Evolutionary conservation across 495 filamentous ascomycete species (phyloP).

Genomic region (Penicillium tannophilum): DNA sequence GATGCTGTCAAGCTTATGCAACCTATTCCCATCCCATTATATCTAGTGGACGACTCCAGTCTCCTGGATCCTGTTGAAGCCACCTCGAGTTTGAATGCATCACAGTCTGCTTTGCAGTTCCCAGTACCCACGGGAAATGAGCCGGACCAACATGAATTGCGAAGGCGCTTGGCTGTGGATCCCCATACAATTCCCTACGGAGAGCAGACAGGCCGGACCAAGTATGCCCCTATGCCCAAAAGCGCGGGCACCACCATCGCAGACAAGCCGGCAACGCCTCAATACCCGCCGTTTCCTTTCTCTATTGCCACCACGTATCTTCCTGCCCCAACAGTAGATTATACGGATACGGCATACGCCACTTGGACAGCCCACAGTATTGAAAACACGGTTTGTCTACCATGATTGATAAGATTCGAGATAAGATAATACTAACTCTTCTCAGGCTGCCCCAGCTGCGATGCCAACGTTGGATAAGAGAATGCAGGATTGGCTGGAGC

Average conservation of each 20-base stretch:
- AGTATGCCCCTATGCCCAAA: slow-evolving; percentile 74
- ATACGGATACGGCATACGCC: slow-evolving; percentile 60
- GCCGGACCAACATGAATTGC: slow-evolving; percentile 27
- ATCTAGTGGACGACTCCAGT: slow-evolving; percentile 8
- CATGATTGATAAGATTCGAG: background rate
- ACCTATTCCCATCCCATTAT: slow-evolving; percentile 39
- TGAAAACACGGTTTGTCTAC: slow-evolving; percentile 64
- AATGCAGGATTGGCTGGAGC: slow-evolving; percentile 38
- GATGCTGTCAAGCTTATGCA: slow-evolving; percentile 43
- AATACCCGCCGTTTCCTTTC: slow-evolving; percentile 65
- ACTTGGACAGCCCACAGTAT: slow-evolving; percentile 58
- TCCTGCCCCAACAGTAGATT: slow-evolving; percentile 54
- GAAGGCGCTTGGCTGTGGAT: slow-evolving; percentile 35
- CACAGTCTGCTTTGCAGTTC: slow-evolving; percentile 14
- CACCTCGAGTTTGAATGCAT: slow-evolving; percentile 13
- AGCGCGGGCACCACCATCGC: slow-evolving; percentile 67
- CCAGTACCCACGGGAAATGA: slow-evolving; percentile 16
- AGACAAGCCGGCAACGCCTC: slow-evolving; percentile 52
- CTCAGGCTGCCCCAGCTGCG: slow-evolving; percentile 41
- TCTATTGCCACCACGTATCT: slow-evolving; percentile 60
- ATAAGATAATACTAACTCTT: slow-evolving; percentile 1
- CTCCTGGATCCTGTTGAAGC: slow-evolving; percentile 17
- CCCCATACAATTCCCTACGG: slow-evolving; percentile 59
- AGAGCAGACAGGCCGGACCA: slow-evolving; percentile 62
- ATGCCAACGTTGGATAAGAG: slow-evolving; percentile 32